These are phyloP conservation scores for Hyaloscypha hepaticicola DNA, from an alignment of 495 filamentous ascomycete genomes.

Conservation along the genomic window DNA sequence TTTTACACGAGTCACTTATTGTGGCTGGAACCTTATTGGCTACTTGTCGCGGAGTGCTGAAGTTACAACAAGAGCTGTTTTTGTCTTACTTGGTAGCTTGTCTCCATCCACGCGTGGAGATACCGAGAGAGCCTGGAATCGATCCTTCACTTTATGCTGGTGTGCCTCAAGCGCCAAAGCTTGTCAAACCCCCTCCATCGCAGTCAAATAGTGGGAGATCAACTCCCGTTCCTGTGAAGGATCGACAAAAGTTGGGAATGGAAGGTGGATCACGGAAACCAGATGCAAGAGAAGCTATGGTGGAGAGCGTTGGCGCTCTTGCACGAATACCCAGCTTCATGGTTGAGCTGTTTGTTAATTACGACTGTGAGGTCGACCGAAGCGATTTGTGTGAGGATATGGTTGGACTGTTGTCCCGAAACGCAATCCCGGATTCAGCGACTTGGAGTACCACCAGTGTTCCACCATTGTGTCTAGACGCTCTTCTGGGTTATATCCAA, in stretches of 20 bases:
- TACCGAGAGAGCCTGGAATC: constrained; percentile 86
- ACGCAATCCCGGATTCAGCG: constrained; percentile 94
- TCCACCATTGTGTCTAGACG: constrained; percentile 89
- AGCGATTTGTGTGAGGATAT: constrained; percentile 93
- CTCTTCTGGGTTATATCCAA: constrained; percentile 85
- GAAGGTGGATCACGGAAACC: constrained; percentile 91
- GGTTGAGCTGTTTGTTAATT: constrained; percentile 95
- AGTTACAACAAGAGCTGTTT: constrained; percentile 96
- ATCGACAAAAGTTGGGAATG: constrained; percentile 88
- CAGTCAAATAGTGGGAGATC: constrained; percentile 78
- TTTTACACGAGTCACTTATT: constrained; percentile 86
- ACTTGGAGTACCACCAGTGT: constrained; percentile 99
- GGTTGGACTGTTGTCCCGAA: constrained; percentile 86
- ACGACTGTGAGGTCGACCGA: constrained; percentile 93
- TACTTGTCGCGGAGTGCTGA: constrained; percentile 88
- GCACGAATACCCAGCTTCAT: constrained; percentile 91
- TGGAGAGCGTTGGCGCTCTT: constrained; percentile 90
- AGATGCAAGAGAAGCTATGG: constrained; percentile 96
- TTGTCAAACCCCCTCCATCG: constrained; percentile 78
- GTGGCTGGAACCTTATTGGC: constrained; percentile 88
- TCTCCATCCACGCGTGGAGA: constrained; percentile 87
- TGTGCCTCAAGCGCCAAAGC: constrained; percentile 84
- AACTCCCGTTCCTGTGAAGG: constrained; percentile 91
- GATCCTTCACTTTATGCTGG: constrained; percentile 90
- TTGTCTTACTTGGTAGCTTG: constrained; percentile 93